Evolutionary conservation across 768 basidiomycete genomes (phyloP).

Genomic region (Lactarius deliciosus): DNA sequence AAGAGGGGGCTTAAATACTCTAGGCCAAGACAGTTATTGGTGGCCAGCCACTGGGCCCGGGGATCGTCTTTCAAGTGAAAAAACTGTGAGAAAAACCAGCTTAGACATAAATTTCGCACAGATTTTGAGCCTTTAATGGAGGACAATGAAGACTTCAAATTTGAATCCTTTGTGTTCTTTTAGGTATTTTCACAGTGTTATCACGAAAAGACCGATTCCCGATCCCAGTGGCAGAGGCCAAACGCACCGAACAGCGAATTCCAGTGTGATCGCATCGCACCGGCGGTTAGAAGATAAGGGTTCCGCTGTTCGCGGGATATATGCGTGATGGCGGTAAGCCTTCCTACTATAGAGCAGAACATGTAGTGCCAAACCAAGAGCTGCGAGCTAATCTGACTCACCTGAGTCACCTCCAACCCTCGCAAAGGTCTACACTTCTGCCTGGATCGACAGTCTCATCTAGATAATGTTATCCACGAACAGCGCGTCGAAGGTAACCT

Average conservation of each 20-base stretch:
- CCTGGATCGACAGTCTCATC: neutral
- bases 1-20: neutral
- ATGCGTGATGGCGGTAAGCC: neutral
- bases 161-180: too few species aligned
- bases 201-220: too few species aligned
- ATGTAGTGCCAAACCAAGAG: neutral
- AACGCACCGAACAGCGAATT: neutral
- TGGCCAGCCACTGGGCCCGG: neutral
- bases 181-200: too few species aligned
- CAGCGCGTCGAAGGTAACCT: neutral
- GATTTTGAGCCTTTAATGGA: too few species aligned
- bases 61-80: too few species aligned
- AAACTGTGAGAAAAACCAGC: too few species aligned
- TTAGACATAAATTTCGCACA: too few species aligned
- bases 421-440: neutral
- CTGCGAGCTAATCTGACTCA: neutral
- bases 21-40: neutral
- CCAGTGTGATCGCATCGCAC: neutral
- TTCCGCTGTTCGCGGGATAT: neutral
- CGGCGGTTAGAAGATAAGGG: neutral
- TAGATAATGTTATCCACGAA: neutral
- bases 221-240: too few species aligned
- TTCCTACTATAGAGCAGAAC: too few species aligned
- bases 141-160: too few species aligned
- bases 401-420: neutral